Evolutionary conservation across 768 basidiomycete genomes (phyloP), one percentile per base, ranked within the genome.

Genomic region (Sistotremastrum niveocremeum): DNA sequence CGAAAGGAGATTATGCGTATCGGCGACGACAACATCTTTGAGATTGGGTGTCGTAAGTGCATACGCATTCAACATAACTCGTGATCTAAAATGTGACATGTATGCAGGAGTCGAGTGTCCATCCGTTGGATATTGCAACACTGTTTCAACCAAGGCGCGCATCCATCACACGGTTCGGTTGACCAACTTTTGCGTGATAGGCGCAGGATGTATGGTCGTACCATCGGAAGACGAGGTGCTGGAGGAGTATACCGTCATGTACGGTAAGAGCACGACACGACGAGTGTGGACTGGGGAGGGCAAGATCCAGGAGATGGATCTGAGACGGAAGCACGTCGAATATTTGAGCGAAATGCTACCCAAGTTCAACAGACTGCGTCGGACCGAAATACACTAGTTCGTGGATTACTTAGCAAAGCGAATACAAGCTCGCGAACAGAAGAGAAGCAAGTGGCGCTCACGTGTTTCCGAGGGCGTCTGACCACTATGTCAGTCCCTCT

Each of bases 11-110:
- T 83, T 34, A 88, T 97, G 89, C 77, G 81, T 12, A 89, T 99
- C 41, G 94, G 94, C 4, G 81, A 94, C 60, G 79, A 86, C 50
- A 97, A 97, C 60, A 67, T 91, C 48, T 94, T 99, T 56, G 89
- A 95, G 65, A 88, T 95, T 45, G 87, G 85, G 20, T 88, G 83
- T 61, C 82, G 94, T 94, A 57, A 51, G 86, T 78, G 11, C 36
- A 34, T 11, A 8, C 35, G 8, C 28, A 20, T 38, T 38, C 35
- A 34, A 38, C 37, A 32, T 28, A 33, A 12, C 30, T 41, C 7
- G n/a, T 32, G 33, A 7, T 5, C 33, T 33, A 29, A 28, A 12
- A 39, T 46, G 37, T 50, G 44, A 30, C 42, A 5, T 46, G 20
- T 46, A 6, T 9, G 30, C 56, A 95, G 90, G 89, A 33, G 74